phyloP scores from a whole-genome alignment of 164 flowering plant genomes.

The Tetrastigma voinierianum region DNA sequence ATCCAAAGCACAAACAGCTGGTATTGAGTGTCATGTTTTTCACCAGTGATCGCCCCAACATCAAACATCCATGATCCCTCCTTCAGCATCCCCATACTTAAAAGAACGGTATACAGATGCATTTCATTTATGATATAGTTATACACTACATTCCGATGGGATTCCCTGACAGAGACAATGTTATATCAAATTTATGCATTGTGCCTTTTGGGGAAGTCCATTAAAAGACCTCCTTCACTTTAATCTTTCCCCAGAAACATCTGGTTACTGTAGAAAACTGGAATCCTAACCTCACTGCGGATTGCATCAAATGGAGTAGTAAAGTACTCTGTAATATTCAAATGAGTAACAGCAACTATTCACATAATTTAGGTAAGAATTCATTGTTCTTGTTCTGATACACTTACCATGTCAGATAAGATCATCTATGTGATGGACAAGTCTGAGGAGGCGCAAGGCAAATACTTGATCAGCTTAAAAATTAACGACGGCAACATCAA shows the following conservation, averaged over 20 bases:
- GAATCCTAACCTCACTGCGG: no score
- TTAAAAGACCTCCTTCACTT: background rate
- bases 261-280: no score
- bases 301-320: no score
- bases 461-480: conserved; percentile 9
- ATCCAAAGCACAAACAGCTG: conserved; percentile 9
- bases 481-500: conserved; percentile 16
- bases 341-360: no score
- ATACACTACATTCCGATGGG: no score
- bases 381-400: background rate
- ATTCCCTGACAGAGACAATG: no score
- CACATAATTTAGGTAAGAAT: background rate
- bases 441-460: conserved; percentile 5
- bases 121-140: no score
- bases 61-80: conserved; percentile 23
- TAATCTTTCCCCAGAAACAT: background rate
- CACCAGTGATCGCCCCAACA: conserved; percentile 16
- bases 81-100: background rate
- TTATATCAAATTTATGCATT: background rate
- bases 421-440: conserved; percentile 9
- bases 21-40: no score
- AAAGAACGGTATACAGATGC: no score
- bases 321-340: no score
- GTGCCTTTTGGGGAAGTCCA: background rate
- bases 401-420: conserved; percentile 13